These are phyloP conservation scores for Nannochloropsis salina DNA, from an alignment of 108 stramenopile species.

Conservation along the genomic window DNA sequence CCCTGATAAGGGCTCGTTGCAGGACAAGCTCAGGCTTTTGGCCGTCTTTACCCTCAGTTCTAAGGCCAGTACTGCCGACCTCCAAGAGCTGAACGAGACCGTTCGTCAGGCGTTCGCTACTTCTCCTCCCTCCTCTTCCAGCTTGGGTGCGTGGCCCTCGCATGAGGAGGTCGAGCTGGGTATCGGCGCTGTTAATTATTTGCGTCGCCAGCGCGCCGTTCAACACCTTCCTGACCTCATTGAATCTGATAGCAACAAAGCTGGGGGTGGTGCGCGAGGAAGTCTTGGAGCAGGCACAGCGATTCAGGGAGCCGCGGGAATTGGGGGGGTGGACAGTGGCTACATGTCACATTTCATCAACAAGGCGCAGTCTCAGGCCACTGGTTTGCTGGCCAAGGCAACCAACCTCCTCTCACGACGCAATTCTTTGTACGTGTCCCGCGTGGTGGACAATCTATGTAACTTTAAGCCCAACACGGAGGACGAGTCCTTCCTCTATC, in stretches of 20 bases:
- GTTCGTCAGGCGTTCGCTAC: slow-evolving; percentile 59
- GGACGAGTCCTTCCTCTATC: slow-evolving; percentile 84
- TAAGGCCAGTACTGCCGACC: slow-evolving; percentile 60
- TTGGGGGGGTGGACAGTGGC: slow-evolving; percentile 28
- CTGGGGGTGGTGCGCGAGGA: slow-evolving; percentile 30
- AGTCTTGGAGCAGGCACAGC: slow-evolving; percentile 40
- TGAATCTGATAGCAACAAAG: slow-evolving; percentile 57
- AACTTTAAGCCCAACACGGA: slow-evolving; percentile 79
- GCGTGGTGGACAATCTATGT: slow-evolving; percentile 82
- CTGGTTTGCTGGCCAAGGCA: slow-evolving; percentile 83
- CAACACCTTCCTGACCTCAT: slow-evolving; percentile 62
- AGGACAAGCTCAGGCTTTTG: slow-evolving; percentile 88
- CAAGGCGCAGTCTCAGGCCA: slow-evolving; percentile 73
- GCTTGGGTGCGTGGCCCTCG: neutral
- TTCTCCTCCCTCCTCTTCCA: slow-evolving; percentile 47
- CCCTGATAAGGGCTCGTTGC: slow-evolving; percentile 76
- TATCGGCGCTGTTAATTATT: slow-evolving; percentile 48
- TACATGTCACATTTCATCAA: slow-evolving; percentile 73
- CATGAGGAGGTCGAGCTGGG: slow-evolving; percentile 40
- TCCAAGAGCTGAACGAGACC: slow-evolving; percentile 70
- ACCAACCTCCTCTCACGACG: slow-evolving; percentile 68
- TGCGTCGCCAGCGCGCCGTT: slow-evolving; percentile 44
- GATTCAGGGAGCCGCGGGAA: slow-evolving; percentile 25
- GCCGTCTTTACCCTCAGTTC: slow-evolving; percentile 72
- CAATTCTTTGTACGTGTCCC: slow-evolving; percentile 75